phyloP scores from a whole-genome alignment of 441 rosid species.

The Metrosideros polymorpha region DNA sequence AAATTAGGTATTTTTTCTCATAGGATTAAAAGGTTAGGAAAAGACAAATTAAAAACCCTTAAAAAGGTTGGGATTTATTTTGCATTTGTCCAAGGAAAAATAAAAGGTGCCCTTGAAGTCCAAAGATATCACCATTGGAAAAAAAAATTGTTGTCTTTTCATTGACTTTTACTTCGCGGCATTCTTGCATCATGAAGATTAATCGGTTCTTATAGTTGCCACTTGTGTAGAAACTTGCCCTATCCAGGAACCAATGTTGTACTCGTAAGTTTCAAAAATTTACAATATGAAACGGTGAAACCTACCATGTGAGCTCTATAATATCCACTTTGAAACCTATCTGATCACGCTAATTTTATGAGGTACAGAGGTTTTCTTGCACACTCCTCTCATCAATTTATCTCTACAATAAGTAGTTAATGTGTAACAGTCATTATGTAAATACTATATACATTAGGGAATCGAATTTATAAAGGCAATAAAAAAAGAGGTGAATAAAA shows the following conservation, averaged over 20 bases:
- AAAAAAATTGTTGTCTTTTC: background rate
- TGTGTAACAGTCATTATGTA: background rate
- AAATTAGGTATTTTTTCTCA: background rate
- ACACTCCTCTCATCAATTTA: background rate
- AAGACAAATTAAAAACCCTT: background rate
- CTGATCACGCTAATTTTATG: fast-evolving
- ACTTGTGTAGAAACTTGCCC: background rate
- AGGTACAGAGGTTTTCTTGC: fast-evolving
- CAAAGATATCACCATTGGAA: background rate
- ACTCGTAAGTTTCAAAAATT: fast-evolving
- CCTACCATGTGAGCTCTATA: fast-evolving
- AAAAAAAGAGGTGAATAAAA: background rate
- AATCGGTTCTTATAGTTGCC: background rate
- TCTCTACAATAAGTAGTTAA: background rate
- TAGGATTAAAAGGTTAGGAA: background rate
- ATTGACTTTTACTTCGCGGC: background rate
- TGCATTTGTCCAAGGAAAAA: background rate
- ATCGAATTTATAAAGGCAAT: background rate
- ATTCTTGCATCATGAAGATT: background rate
- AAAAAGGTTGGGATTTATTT: background rate
- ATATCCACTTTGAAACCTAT: fast-evolving
- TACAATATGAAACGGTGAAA: background rate
- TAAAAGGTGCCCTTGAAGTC: background rate
- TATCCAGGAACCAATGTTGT: fast-evolving
- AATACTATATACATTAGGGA: background rate